phyloP scores from a whole-genome alignment of 2,329 filamentous ascomycete species.

The Exophiala sideris region DNA sequence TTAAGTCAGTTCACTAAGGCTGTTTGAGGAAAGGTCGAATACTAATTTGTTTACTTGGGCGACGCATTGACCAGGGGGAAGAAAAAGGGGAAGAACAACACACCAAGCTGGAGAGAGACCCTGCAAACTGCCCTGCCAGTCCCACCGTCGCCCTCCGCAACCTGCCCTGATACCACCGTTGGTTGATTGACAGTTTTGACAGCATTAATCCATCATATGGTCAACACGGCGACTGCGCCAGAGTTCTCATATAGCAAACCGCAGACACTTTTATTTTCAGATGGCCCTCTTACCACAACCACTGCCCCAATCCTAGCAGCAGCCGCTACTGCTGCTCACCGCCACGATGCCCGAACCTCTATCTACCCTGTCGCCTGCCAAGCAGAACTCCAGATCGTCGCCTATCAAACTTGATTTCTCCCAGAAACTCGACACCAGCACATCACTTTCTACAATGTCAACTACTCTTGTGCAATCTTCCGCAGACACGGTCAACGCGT shows the following conservation, averaged over 20 bases:
- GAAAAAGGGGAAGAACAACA: not conserved
- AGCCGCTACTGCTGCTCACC: conserved; percentile 6
- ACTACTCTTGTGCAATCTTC: conserved; percentile 16
- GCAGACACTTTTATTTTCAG: conserved; percentile 1
- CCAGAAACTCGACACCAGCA: conserved; percentile 18
- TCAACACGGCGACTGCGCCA: not conserved
- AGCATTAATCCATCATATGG: conserved; percentile 1
- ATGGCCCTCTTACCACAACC: conserved; percentile 12
- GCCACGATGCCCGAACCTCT: conserved; percentile 39
- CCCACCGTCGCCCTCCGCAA: conserved; percentile 1
- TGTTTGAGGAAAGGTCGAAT: not conserved
- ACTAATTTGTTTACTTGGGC: not conserved
- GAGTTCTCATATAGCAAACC: not conserved
- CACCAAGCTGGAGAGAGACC: not conserved
- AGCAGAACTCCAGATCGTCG: conserved; percentile 39
- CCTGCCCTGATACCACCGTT: not conserved
- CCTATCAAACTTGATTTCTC: conserved; percentile 29
- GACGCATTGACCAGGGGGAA: not conserved
- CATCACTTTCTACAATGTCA: conserved; percentile 18
- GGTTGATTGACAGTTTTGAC: conserved; percentile 10
- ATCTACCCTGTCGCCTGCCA: conserved; percentile 40
- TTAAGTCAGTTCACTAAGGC: not conserved
- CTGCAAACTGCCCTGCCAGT: not conserved
- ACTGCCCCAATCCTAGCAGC: conserved; percentile 1
- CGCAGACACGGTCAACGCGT: conserved; percentile 29